These are phyloP conservation scores for Porphyrellus cyaneotinctus DNA, from an alignment of 768 basidiomycete genomes.

Conservation along the genomic window DNA sequence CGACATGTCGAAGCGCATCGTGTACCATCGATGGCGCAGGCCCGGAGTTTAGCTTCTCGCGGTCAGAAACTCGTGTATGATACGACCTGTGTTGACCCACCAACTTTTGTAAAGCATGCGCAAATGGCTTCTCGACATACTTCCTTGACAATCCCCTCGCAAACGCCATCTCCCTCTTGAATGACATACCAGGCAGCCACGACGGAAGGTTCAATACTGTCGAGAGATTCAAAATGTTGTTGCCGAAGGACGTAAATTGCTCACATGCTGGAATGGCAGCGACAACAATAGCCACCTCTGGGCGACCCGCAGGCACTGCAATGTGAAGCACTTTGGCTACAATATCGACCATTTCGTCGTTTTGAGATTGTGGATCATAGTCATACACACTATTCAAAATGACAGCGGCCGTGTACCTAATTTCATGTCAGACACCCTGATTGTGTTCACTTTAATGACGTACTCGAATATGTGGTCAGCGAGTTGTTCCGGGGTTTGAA, in stretches of 20 bases:
- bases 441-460: not conserved
- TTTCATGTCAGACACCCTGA: too few relatives aligned
- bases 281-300: not conserved
- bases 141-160: not conserved
- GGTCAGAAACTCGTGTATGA: not conserved
- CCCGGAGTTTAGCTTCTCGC: not conserved
- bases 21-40: not conserved
- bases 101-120: not conserved
- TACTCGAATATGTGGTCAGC: constrained; percentile 6
- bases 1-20: not conserved
- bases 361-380: not conserved
- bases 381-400: constrained; percentile 2
- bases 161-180: not conserved
- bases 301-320: not conserved
- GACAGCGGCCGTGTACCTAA: not conserved
- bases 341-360: not conserved
- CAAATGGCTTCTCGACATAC: not conserved
- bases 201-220: not conserved
- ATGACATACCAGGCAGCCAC: not conserved
- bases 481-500: not conserved
- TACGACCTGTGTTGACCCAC: not conserved
- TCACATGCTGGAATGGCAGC: not conserved
- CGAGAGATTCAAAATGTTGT: not conserved
- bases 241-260: not conserved
- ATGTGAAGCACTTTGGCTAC: not conserved